phyloP scores from a whole-genome alignment of 768 basidiomycete genomes.

The Cyathus striatus region DNA sequence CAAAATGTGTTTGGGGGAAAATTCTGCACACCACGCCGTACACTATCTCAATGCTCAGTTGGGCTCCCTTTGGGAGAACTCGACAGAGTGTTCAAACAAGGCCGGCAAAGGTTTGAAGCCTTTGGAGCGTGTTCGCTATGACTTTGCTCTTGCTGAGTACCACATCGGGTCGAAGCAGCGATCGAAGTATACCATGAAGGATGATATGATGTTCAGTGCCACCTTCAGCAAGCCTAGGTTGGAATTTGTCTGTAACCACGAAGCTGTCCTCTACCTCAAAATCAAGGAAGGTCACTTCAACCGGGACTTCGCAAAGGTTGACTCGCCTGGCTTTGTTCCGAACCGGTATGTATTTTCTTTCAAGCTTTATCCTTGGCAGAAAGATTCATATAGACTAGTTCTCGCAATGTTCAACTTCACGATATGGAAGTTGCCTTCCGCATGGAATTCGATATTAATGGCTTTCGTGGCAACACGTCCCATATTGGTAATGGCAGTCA shows the following conservation, averaged over 20 bases:
- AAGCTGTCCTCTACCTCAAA: slow-evolving; percentile 10
- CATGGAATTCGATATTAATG: slow-evolving; percentile 4
- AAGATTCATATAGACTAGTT: slow-evolving; percentile 2
- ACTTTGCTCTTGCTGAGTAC: slow-evolving; percentile 7
- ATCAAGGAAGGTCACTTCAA: slow-evolving; percentile 13
- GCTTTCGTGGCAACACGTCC: slow-evolving; percentile 1
- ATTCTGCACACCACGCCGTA: slow-evolving; percentile 7
- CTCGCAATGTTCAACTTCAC: slow-evolving; percentile 3
- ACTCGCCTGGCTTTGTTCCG: slow-evolving; percentile 1
- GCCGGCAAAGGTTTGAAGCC: slow-evolving; percentile 7
- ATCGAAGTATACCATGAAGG: slow-evolving; percentile 7
- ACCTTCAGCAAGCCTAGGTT: slow-evolving; percentile 12
- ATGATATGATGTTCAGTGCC: slow-evolving; percentile 11
- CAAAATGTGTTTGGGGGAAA: slow-evolving; percentile 4
- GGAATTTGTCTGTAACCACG: slow-evolving; percentile 18
- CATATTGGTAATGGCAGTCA: slow-evolving; percentile 3
- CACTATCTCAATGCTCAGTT: slow-evolving; percentile 11
- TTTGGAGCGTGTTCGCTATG: slow-evolving; percentile 6
- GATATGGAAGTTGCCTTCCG: slow-evolving; percentile 7
- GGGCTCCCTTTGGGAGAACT: slow-evolving; percentile 8
- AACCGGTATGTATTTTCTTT: slow-evolving; percentile 4
- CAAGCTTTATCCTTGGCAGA: background rate
- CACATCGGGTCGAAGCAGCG: slow-evolving; percentile 6
- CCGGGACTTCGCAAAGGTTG: slow-evolving; percentile 6
- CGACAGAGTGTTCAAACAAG: slow-evolving; percentile 8